phyloP scores from a whole-genome alignment of 2,329 filamentous ascomycete species.

The Aphanoascus verrucosus region DNA sequence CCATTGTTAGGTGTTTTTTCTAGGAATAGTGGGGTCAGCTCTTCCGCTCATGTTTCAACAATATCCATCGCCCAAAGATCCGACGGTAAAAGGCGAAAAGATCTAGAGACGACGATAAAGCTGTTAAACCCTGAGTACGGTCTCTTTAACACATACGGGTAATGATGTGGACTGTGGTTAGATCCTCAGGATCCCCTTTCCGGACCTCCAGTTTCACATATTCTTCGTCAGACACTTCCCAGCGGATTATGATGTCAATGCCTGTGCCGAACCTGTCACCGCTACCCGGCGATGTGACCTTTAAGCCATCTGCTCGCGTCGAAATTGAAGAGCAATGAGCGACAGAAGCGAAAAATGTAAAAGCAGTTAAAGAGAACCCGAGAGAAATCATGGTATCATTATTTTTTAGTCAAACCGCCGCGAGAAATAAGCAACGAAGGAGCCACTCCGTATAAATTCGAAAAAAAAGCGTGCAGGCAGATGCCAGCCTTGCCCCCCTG shows the following conservation, averaged over 20 bases:
- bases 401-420: no score
- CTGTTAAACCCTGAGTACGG: background rate
- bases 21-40: conserved; percentile 2
- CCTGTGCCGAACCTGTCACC: conserved; percentile 13
- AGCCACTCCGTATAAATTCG: no score
- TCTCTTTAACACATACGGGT: conserved; percentile 9
- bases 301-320: conserved; percentile 10
- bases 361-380: background rate
- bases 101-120: background rate
- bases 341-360: conserved; percentile 2
- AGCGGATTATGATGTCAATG: conserved; percentile 13
- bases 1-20: conserved; percentile 14
- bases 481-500: background rate
- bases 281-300: conserved; percentile 3
- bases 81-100: background rate
- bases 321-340: conserved; percentile 6
- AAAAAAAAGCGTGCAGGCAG: background rate
- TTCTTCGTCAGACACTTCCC: conserved; percentile 6
- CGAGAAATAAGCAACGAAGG: no score
- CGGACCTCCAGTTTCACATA: conserved; percentile 11
- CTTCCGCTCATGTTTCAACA: background rate
- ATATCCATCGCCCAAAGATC: no score
- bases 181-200: conserved; percentile 11
- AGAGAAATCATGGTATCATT: background rate
- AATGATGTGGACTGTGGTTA: conserved; percentile 14